phyloP scores from a whole-genome alignment of 2,329 filamentous ascomycete genomes.

The Diatrype stigma region DNA sequence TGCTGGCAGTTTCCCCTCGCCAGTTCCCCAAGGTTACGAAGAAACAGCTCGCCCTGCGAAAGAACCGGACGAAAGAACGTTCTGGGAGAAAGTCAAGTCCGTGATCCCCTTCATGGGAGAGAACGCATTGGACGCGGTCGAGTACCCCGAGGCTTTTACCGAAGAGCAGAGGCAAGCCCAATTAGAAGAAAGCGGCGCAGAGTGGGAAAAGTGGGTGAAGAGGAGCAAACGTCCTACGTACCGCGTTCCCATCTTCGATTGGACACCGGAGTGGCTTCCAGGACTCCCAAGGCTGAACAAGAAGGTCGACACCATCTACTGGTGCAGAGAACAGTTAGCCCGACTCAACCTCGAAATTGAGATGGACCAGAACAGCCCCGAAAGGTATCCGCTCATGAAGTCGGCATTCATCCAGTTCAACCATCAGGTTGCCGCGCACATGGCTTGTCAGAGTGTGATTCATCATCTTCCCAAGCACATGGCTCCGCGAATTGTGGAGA shows the following conservation, averaged over 20 bases:
- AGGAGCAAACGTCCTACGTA: constrained; percentile 82
- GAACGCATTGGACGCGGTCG: constrained; percentile 35
- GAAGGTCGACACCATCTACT: constrained; percentile 93
- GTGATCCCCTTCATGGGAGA: constrained; percentile 46
- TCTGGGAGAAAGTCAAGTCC: constrained; percentile 47
- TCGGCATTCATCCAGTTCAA: constrained; percentile 99
- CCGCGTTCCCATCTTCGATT: constrained; percentile 59
- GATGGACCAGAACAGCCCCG: constrained; percentile 77
- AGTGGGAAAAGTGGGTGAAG: constrained; percentile 81
- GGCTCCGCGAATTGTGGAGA: constrained; percentile 87
- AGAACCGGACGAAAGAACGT: constrained; percentile 39
- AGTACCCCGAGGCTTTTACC: constrained; percentile 63
- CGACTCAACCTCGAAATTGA: constrained; percentile 90
- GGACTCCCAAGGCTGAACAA: constrained; percentile 74
- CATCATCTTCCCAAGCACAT: constrained; percentile 93
- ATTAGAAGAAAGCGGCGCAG: constrained; percentile 58
- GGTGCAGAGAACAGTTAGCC: constrained; percentile 82
- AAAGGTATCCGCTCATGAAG: constrained; percentile 87
- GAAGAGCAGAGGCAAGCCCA: constrained; percentile 49
- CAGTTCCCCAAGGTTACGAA: constrained; percentile 54
- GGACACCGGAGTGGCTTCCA: constrained; percentile 64
- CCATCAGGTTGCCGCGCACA: constrained; percentile 93
- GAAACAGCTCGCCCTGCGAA: constrained; percentile 40
- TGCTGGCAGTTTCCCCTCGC: constrained; percentile 56
- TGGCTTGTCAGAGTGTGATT: constrained; percentile 90